These are phyloP conservation scores for Penicillium coffeae DNA, from an alignment of 495 filamentous ascomycete genomes.

Conservation along the genomic window DNA sequence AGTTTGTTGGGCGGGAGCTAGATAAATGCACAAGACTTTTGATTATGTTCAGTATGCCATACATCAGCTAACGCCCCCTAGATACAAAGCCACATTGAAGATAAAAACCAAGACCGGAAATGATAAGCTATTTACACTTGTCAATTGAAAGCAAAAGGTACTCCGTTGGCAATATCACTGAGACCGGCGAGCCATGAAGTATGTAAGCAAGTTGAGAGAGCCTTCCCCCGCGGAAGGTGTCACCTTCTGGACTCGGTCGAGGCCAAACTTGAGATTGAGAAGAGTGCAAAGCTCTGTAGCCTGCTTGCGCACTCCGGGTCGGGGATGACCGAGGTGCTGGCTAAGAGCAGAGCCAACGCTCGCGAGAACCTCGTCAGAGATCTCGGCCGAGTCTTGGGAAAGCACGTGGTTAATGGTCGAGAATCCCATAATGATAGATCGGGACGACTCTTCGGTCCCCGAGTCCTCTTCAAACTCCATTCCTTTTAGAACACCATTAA, in stretches of 20 bases:
- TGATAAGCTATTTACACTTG: constrained; percentile 3
- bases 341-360: constrained; percentile 53
- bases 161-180: background rate
- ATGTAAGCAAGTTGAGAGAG: constrained; percentile 73
- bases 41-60: background rate
- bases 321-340: constrained; percentile 61
- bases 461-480: constrained; percentile 34
- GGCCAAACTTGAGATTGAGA: constrained; percentile 60
- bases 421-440: constrained; percentile 50
- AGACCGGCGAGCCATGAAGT: constrained; percentile 65
- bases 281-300: constrained; percentile 73
- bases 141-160: background rate
- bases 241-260: constrained; percentile 60
- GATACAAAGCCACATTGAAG: constrained; percentile 1
- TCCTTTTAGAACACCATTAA: constrained; percentile 35
- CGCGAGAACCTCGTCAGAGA: constrained; percentile 23
- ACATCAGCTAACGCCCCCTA: background rate
- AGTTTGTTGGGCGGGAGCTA: background rate
- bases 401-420: constrained; percentile 20
- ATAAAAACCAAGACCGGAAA: background rate
- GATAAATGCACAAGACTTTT: background rate
- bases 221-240: constrained; percentile 61
- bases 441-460: constrained; percentile 25
- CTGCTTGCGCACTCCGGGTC: constrained; percentile 75
- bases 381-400: constrained; percentile 17